Conservation (phyloP, 2,329 filamentous ascomycete genomes). For the Colletotrichum sp. region DNA sequence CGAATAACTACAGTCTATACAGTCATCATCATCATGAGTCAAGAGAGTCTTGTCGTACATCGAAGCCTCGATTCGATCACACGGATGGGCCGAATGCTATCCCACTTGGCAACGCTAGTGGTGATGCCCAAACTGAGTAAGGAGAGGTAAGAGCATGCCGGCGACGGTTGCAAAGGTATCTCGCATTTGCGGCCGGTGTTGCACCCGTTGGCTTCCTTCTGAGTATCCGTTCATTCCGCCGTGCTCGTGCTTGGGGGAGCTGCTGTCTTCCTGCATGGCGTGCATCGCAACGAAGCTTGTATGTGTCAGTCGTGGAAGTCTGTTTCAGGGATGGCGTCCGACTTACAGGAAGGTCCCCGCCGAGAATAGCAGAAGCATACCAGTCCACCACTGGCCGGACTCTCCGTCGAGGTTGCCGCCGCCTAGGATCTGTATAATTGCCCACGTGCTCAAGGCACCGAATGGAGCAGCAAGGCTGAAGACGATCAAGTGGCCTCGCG, state of each 20-base stretch:
- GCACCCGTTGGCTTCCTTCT: constrained; percentile 52
- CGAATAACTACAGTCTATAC: background rate
- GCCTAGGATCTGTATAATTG: constrained; percentile 76
- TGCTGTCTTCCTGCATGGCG: constrained; percentile 84
- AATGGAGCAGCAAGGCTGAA: constrained; percentile 91
- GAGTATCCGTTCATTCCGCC: constrained; percentile 57
- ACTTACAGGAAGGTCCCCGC: constrained; percentile 93
- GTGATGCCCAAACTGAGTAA: constrained; percentile 81
- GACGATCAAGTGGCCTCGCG: constrained; percentile 82
- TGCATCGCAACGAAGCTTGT: constrained; percentile 93
- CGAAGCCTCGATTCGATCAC: background rate
- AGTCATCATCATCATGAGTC: constrained; percentile 19
- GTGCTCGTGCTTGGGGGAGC: constrained; percentile 56
- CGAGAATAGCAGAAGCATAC: constrained; percentile 92
- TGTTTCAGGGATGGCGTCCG: background rate
- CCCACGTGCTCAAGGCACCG: constrained; percentile 84
- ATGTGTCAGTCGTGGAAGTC: background rate
- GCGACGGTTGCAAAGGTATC: constrained; percentile 74
- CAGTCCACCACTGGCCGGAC: constrained; percentile 83
- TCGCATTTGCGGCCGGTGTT: constrained; percentile 64
- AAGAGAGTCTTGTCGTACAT: background rate
- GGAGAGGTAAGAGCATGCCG: constrained; percentile 79
- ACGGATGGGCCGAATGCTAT: background rate
- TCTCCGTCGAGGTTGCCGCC: constrained; percentile 64
- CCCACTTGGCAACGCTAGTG: constrained; percentile 44